Conservation (phyloP, 805 yeast genomes). For the Candida caryicola region DNA sequence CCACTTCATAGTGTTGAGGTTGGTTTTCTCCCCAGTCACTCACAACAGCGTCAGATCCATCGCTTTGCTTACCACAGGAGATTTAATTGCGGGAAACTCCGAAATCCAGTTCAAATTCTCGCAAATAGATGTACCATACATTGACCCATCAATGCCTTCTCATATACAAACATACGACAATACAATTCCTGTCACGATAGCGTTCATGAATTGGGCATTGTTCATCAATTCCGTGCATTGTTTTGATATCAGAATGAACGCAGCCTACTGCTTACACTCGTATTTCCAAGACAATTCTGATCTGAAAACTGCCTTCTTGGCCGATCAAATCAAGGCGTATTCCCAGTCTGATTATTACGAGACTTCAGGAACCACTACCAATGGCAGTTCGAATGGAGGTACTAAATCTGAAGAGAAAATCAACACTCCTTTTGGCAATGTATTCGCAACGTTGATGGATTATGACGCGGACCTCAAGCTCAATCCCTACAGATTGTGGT, state of each 20-base stretch:
- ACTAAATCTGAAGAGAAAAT: not conserved
- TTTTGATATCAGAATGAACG: constrained; percentile 77
- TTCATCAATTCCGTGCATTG: constrained; percentile 76
- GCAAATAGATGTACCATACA: constrained; percentile 85
- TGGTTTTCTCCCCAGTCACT: constrained; percentile 66
- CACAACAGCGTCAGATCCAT: constrained; percentile 64
- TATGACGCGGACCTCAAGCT: constrained; percentile 61
- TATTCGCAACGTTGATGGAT: constrained; percentile 69
- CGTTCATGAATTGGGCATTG: constrained; percentile 80
- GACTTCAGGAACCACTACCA: not conserved
- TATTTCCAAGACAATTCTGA: constrained; percentile 63
- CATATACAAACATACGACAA: constrained; percentile 33
- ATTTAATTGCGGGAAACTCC: constrained; percentile 64
- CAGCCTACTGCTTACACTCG: constrained; percentile 63
- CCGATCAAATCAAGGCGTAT: constrained; percentile 56
- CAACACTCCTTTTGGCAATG: constrained; percentile 44
- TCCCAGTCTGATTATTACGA: constrained; percentile 22
- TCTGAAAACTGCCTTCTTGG: constrained; percentile 59
- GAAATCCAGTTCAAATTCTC: constrained; percentile 69
- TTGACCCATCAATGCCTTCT: constrained; percentile 67
- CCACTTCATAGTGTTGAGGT: constrained; percentile 59
- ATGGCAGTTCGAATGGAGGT: constrained; percentile 1
- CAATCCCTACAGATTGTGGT: constrained; percentile 88
- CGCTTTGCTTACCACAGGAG: constrained; percentile 75
- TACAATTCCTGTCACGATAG: constrained; percentile 65